Conservation (phyloP, 164 flowering plant genomes). For the Sedum album region DNA sequence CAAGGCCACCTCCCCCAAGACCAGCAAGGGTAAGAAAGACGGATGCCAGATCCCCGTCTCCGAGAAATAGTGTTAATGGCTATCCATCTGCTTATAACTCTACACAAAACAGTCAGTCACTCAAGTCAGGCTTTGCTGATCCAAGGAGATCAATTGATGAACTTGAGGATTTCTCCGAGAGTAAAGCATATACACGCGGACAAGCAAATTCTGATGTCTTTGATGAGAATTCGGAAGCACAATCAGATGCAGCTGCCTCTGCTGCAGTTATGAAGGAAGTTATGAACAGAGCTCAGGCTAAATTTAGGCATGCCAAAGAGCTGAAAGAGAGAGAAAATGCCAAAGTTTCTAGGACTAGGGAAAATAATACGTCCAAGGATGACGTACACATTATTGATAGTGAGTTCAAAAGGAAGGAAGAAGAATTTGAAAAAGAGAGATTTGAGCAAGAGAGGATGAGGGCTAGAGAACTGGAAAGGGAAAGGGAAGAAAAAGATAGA, state of each 20-base stretch:
- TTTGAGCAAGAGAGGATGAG: slow-evolving; percentile 48
- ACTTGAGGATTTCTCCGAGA: slow-evolving; percentile 73
- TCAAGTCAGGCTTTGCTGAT: slow-evolving; percentile 29
- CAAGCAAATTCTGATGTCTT: slow-evolving; percentile 39
- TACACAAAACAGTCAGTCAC: slow-evolving; percentile 29
- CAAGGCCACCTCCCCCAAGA: slow-evolving; percentile 90
- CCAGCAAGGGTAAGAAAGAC: slow-evolving; percentile 39
- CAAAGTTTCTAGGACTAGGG: slow-evolving; percentile 56
- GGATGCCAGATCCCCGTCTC: slow-evolving; percentile 26
- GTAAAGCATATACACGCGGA: slow-evolving; percentile 26
- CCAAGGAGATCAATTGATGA: slow-evolving; percentile 52
- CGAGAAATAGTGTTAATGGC: slow-evolving; percentile 42
- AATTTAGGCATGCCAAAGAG: slow-evolving; percentile 76
- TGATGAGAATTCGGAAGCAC: slow-evolving; percentile 44
- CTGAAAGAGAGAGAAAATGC: slow-evolving; percentile 70
- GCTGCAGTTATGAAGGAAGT: slow-evolving; percentile 67
- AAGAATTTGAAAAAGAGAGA: slow-evolving; percentile 51
- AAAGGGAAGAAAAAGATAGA: slow-evolving; percentile 31
- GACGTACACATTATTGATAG: slow-evolving; percentile 17
- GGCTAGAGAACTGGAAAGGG: slow-evolving; percentile 34
- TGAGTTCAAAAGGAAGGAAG: slow-evolving; percentile 43
- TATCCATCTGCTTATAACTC: slow-evolving; percentile 34
- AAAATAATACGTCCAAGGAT: slow-evolving; percentile 40
- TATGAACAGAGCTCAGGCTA: slow-evolving; percentile 89
- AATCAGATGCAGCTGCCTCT: slow-evolving; percentile 65